phyloP scores from a whole-genome alignment of 768 basidiomycete genomes.

The Coprinopsis sp. region DNA sequence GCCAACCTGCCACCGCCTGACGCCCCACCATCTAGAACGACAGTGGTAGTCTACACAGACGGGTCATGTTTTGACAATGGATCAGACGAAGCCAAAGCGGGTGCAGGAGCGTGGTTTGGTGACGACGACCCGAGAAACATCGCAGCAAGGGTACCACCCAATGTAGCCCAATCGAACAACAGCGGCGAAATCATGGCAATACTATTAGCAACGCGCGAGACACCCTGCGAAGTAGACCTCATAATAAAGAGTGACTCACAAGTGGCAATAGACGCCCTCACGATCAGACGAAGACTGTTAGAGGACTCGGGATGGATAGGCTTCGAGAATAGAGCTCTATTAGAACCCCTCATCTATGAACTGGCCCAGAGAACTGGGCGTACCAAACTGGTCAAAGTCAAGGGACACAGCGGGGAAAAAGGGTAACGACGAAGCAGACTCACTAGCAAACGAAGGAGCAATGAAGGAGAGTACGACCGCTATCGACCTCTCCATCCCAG shows the following conservation, averaged over 20 bases:
- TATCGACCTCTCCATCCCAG: too few relatives aligned
- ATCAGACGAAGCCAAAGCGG: neutral
- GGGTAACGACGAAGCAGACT: constrained; percentile 16
- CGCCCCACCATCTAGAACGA: too few relatives aligned
- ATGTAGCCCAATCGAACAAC: neutral
- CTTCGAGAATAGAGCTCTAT: too few relatives aligned
- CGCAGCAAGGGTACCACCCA: neutral
- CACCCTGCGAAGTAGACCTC: too few relatives aligned
- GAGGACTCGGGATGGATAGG: too few relatives aligned
- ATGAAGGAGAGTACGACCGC: neutral
- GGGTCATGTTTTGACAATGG: constrained; percentile 9
- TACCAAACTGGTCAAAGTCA: too few relatives aligned
- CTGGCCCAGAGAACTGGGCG: too few relatives aligned
- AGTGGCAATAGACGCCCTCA: too few relatives aligned
- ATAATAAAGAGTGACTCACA: too few relatives aligned
- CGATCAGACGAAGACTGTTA: too few relatives aligned
- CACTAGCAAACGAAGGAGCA: constrained; percentile 2
- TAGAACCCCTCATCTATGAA: too few relatives aligned
- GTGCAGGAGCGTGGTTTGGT: neutral
- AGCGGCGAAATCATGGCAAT: constrained; percentile 2
- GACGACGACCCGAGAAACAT: neutral
- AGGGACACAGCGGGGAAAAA: constrained; percentile 11
- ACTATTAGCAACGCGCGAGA: neutral
- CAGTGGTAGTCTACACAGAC: constrained; percentile 6
- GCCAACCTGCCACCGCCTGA: too few relatives aligned